Conservation (phyloP, 1,284 basidiomycete genomes). For the Pyrrhoderma lamaoense region DNA sequence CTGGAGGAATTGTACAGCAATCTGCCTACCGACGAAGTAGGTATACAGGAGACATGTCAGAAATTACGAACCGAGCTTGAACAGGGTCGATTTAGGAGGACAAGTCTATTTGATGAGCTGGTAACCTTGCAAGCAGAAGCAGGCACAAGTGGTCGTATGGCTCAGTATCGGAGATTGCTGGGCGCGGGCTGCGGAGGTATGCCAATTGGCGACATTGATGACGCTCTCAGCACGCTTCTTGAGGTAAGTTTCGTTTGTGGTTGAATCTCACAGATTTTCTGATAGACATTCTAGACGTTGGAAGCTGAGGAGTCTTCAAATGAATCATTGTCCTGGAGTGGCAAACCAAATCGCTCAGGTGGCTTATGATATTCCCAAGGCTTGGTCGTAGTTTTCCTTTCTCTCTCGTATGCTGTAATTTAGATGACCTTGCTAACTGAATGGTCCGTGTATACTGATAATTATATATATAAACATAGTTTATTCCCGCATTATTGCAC, state of each 20-base stretch:
- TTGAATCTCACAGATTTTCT: no score
- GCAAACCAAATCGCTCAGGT: no score
- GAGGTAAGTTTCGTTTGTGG: constrained; percentile 47
- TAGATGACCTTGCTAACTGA: no score
- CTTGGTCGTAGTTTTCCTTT: no score
- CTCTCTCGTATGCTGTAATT: no score
- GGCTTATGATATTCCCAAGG: no score
- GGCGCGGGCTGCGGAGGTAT: constrained; percentile 86
- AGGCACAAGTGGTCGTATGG: constrained; percentile 82
- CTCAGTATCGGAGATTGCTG: constrained; percentile 80
- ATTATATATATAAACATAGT: no score
- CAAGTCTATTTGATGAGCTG: constrained; percentile 63
- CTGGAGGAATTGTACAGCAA: constrained; percentile 49
- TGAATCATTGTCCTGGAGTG: no score
- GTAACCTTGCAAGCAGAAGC: constrained; percentile 81
- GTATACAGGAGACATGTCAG: constrained; percentile 53
- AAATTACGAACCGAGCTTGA: constrained; percentile 56
- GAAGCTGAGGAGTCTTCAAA: no score
- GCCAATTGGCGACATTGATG: constrained; percentile 78
- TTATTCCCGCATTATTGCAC: no score
- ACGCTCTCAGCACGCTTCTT: constrained; percentile 72
- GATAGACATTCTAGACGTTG: no score
- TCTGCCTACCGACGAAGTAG: constrained; percentile 51
- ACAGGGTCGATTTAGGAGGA: constrained; percentile 59
- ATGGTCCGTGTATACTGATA: no score